Evolutionary conservation across 2,329 filamentous ascomycete species (phyloP), one percentile per base, ranked within the genome.

Genomic region (Alternaria longipes): DNA sequence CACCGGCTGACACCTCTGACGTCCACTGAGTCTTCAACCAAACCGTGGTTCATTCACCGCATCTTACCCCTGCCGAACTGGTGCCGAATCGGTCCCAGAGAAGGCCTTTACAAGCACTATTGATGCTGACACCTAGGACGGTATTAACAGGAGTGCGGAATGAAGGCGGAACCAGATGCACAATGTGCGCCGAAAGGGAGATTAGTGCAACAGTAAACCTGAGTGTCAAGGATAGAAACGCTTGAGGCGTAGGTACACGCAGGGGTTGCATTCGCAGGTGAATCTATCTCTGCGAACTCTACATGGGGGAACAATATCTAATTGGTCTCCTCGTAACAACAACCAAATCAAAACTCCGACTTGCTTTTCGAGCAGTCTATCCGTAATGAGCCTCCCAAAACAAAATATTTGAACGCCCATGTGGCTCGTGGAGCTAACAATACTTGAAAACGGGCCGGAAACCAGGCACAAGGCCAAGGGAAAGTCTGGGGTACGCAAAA

Each of bases 351-450:
- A 36, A 40, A 34, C 46, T 52, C 41, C 53, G 44, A 45, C 40
- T 54, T 56, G 46, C 54, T 56, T 56, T 51, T 56, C 30, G 18
- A 60, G 45, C 24, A 32, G 46, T 36, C 52, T 56, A 26, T 46
- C 45, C 38, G 24, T 40, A 46, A 38, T 14, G 38, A 51, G 32
- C 30, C 32, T 26, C 44, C 50, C 50, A 44, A 52, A 41, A n/a
- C 46, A 42, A 54, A 60, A 58, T 47, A 56, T 63, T 16, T 54
- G 44, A 63, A 66, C 63, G 68, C 66, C 46, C 69, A 41, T 64
- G 59, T 65, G 58, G 59, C 63, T 65, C 62, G 59, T 63, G 67
- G 67, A 64, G 54, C 60, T 65, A 64, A 56, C 52, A 22, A 65
- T 63, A 62, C 54, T 45, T 36, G 59, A 14, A 57, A 57, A 63